Evolutionary conservation across 2,329 filamentous ascomycete species (phyloP).

Genomic region (Aspergillus sergii): DNA sequence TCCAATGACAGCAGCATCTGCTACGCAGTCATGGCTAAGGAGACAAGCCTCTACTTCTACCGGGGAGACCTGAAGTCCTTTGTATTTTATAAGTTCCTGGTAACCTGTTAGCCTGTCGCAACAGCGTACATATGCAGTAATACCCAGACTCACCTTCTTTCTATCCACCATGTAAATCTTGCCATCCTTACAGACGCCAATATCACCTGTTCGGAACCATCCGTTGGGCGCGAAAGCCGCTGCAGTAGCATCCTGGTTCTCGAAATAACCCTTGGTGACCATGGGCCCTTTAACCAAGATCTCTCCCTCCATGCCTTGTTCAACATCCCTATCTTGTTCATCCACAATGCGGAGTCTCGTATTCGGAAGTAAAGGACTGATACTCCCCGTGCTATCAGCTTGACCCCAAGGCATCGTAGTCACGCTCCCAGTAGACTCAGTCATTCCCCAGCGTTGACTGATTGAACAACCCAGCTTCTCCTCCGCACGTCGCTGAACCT

Average conservation of each 20-base stretch:
- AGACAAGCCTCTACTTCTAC: slow-evolving; percentile 20
- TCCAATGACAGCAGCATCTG: slow-evolving; percentile 19
- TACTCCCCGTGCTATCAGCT: slow-evolving; percentile 18
- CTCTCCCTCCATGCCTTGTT: slow-evolving; percentile 13
- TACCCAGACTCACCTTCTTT: slow-evolving; percentile 14
- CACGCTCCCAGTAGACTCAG: slow-evolving; percentile 20
- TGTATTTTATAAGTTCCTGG: slow-evolving; percentile 22
- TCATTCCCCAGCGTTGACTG: slow-evolving; percentile 21
- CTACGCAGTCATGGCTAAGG: slow-evolving; percentile 14
- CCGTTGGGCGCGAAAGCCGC: slow-evolving; percentile 14
- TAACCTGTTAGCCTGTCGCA: not conserved
- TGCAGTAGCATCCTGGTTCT: slow-evolving; percentile 15
- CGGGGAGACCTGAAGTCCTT: slow-evolving; percentile 20
- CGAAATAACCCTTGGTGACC: slow-evolving; percentile 18
- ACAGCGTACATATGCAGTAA: not conserved
- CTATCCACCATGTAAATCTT: slow-evolving; percentile 19
- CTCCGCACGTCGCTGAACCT: slow-evolving; percentile 55
- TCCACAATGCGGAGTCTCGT: slow-evolving; percentile 16
- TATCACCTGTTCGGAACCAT: slow-evolving; percentile 20
- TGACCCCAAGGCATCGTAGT: slow-evolving; percentile 19
- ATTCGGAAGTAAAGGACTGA: slow-evolving; percentile 18
- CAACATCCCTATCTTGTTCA: slow-evolving; percentile 11
- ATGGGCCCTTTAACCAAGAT: slow-evolving; percentile 18
- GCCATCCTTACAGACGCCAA: slow-evolving; percentile 14
- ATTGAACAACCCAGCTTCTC: slow-evolving; percentile 48